Base-by-base conservation (phyloP, 768 basidiomycete genomes). In the Strobilomyces dryophilus region DNA sequence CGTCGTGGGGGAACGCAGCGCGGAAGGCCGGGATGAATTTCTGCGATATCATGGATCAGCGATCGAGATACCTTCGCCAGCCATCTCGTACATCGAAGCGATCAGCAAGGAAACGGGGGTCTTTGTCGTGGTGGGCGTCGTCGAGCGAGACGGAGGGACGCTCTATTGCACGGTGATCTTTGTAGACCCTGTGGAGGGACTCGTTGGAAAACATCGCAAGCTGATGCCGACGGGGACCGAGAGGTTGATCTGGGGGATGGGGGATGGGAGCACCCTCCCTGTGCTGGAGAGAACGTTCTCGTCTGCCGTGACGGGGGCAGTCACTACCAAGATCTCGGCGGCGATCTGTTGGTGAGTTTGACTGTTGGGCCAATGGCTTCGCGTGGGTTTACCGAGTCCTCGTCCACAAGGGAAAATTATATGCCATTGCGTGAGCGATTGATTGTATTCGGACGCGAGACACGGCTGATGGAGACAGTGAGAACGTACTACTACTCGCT, bases 131-230 rank as follows among this genome's bases (percentile, higher is more conserved):
- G 73, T 81, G 26, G 84, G 84, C 1, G 73, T 83, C 15, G 76
- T 86, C 46, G 84, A 85, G 60, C 74, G 76, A 14, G 80, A 78
- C 17, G 73, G 74, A 9, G 83, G 83, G 4, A 83, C 83, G 1
- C 67, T 85, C 17, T 85, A 83, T 56, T 86, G 84, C 64, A 80
- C 81, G 0, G 78, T 66, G 9, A 70, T 83, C 18, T 84, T 83
- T 63, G 73, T 84, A 21, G 76, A 80, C 58, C 81, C 83, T 0
- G 54, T 57, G 17, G 58, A 74, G 40, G 83, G 83, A 2, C 72
- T 76, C 26, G 62, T 84, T n/a, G 81, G 73, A 35, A 84, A 84
- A 62, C 81, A 85, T 61, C 75, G 85, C 15, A 86, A 86, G 69
- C 61, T 86, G 21, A 70, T 82, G 59, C 85, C 85, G 3, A 87